Conservation (phyloP, 495 filamentous ascomycete species). For the Ramalina intermedia region DNA sequence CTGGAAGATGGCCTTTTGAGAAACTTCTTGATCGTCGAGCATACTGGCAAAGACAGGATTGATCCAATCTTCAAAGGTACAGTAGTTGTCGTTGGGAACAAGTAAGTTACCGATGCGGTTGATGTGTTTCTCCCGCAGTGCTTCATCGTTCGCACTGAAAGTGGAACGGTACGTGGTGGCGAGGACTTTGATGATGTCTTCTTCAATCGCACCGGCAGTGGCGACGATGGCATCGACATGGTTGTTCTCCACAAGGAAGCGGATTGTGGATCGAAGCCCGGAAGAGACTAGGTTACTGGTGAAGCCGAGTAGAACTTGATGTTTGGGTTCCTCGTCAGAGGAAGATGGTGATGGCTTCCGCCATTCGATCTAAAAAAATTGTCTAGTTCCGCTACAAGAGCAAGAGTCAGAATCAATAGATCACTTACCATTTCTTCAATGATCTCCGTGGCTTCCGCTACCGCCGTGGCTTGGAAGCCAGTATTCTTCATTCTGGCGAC, state of each 20-base stretch:
- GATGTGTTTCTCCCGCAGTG: conserved; percentile 65
- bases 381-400: conserved; percentile 32
- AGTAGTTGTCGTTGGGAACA: conserved; percentile 96
- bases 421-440: conserved; percentile 82
- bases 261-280: conserved; percentile 76
- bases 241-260: conserved; percentile 80
- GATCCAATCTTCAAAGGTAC: conserved; percentile 93
- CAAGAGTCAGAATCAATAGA: background rate
- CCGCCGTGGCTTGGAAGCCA: conserved; percentile 83
- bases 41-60: conserved; percentile 80
- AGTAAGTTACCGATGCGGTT: conserved; percentile 93
- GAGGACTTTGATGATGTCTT: conserved; percentile 96
- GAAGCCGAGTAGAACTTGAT: conserved; percentile 41
- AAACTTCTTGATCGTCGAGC: conserved; percentile 82
- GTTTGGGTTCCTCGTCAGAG: conserved; percentile 22
- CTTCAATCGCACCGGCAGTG: conserved; percentile 91
- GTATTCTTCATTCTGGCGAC: conserved; percentile 67
- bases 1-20: conserved; percentile 24
- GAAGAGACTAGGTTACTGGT: conserved; percentile 96
- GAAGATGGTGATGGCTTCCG: conserved; percentile 74
- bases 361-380: conserved; percentile 59
- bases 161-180: conserved; percentile 76
- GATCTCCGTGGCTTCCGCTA: conserved; percentile 71
- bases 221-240: conserved; percentile 89
- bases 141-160: conserved; percentile 60